These are phyloP conservation scores for Colletotrichum eremochloae DNA, from an alignment of 2,329 filamentous ascomycete species.

Conservation along the genomic window DNA sequence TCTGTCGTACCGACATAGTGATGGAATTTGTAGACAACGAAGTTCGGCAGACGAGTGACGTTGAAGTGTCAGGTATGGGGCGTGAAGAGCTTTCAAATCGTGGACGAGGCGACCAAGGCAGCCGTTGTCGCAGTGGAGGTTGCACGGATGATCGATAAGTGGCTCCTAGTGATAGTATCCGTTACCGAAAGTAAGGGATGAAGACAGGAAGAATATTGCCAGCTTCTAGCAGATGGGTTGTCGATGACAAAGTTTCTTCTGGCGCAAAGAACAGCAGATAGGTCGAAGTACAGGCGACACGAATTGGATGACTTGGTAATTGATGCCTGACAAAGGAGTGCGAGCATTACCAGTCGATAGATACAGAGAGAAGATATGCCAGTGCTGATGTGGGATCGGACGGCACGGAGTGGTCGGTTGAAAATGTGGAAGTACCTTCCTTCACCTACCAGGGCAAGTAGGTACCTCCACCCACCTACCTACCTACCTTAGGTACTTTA, in stretches of 20 bases:
- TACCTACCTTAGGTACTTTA: background rate
- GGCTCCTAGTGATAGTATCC: constrained; percentile 30
- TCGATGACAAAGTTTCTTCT: background rate
- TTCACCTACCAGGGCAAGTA: background rate
- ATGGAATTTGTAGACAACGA: background rate
- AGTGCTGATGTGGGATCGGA: constrained; percentile 32
- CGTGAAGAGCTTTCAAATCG: constrained; percentile 36
- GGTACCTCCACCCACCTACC: background rate
- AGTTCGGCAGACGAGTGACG: constrained; percentile 14
- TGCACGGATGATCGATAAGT: constrained; percentile 40
- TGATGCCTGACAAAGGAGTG: constrained; percentile 8
- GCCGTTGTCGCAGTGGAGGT: constrained; percentile 41
- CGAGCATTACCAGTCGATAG: constrained; percentile 21
- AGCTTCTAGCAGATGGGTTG: background rate
- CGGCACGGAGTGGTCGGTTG: constrained; percentile 24
- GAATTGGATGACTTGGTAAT: constrained; percentile 12
- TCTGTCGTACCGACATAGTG: constrained; percentile 57
- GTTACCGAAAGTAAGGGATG: constrained; percentile 18
- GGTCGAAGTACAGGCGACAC: constrained; percentile 13
- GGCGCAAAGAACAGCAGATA: constrained; percentile 2
- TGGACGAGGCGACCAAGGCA: constrained; percentile 34
- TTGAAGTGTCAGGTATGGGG: constrained; percentile 22
- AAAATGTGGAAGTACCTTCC: constrained; percentile 24
- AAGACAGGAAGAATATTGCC: constrained; percentile 14
- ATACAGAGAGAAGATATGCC: constrained; percentile 26